A percentile compares a stretch with the other conserved stretches of the same genome.
phyloP scores from a whole-genome alignment of 305 asterid genomes.

The Solanum aculeatissimum region DNA sequence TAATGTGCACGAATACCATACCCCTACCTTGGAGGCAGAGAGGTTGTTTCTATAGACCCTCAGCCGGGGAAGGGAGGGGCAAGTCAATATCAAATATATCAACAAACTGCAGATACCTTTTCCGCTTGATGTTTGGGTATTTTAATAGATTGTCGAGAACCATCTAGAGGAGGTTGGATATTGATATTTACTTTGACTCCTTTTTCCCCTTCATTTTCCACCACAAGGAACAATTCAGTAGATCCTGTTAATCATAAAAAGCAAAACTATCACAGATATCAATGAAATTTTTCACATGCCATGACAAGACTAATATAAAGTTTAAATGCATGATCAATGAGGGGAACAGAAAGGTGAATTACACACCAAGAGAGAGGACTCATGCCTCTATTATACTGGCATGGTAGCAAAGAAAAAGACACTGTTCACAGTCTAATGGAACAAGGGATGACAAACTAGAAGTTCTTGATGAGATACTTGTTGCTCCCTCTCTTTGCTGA shows the following conservation, averaged over 20 bases:
- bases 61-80: not conserved
- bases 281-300: not conserved
- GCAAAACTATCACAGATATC: not conserved
- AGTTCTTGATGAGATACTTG: not conserved
- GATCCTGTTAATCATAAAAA: constrained; percentile 20
- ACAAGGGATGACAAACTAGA: not conserved
- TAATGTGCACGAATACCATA: not conserved
- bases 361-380: not conserved
- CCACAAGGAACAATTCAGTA: constrained; percentile 25
- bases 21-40: not conserved
- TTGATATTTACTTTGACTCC: constrained; percentile 33
- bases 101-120: constrained; percentile 30
- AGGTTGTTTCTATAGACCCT: not conserved
- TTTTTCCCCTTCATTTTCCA: constrained; percentile 42
- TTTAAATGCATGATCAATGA: not conserved
- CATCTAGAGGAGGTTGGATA: constrained; percentile 10
- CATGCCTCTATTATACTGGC: not conserved
- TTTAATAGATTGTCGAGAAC: constrained; percentile 18
- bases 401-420: not conserved
- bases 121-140: constrained; percentile 25
- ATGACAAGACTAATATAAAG: not conserved
- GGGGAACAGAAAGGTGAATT: not conserved
- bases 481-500: not conserved
- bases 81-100: constrained; percentile 4
- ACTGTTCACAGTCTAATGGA: not conserved